Evolutionary conservation across 2,329 filamentous ascomycete species (phyloP).

Genomic region (Colletotrichum godetiae): DNA sequence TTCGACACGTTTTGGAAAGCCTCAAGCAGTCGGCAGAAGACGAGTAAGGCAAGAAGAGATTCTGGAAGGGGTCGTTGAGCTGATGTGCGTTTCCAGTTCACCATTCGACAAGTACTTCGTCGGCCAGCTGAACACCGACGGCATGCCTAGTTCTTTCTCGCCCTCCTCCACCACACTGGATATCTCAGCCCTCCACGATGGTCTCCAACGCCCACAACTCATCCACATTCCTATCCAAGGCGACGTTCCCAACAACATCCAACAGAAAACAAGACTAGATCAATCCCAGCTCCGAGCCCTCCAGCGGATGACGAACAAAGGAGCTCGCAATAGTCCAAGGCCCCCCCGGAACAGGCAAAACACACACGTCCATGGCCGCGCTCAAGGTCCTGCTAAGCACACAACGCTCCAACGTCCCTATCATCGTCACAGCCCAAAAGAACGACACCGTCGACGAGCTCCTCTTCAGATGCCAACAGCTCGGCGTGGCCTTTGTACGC

Average conservation of each 20-base stretch:
- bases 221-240: slow-evolving; percentile 1
- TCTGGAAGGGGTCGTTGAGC: no score
- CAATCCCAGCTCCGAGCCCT: slow-evolving; percentile 77
- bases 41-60: slow-evolving; percentile 55
- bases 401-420: slow-evolving; percentile 68
- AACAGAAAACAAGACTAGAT: slow-evolving; percentile 64
- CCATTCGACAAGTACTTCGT: slow-evolving; percentile 72
- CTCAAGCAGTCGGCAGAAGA: slow-evolving; percentile 71
- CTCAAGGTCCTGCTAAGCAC: slow-evolving; percentile 74
- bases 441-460: slow-evolving; percentile 93
- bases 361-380: slow-evolving; percentile 80
- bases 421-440: slow-evolving; percentile 86
- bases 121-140: slow-evolving; percentile 46
- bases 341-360: slow-evolving; percentile 82
- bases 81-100: slow-evolving; percentile 53
- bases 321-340: slow-evolving; percentile 84
- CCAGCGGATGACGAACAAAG: slow-evolving; percentile 75
- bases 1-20: slow-evolving; percentile 77
- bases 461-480: slow-evolving; percentile 67
- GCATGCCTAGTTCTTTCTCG: neutral
- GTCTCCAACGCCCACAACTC: neutral
- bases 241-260: slow-evolving; percentile 27
- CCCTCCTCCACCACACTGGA: neutral
- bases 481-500: slow-evolving; percentile 66
- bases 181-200: neutral